A percentile compares a stretch with the other conserved stretches of the same genome.
Conservation (phyloP, 495 filamentous ascomycete genomes). For the Apodospora peruviana region DNA sequence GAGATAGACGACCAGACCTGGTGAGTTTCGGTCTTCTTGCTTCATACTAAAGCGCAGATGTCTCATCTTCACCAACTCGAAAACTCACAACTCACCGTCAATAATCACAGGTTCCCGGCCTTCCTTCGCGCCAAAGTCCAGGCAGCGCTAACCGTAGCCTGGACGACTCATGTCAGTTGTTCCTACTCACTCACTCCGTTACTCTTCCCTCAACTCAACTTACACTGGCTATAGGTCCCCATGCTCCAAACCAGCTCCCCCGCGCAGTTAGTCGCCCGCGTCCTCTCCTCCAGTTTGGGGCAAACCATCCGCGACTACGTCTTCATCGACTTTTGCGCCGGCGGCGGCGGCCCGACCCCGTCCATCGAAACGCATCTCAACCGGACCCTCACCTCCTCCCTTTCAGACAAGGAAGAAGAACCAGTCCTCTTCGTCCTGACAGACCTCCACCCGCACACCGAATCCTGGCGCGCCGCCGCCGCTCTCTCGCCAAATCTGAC, state of each 20-base stretch:
- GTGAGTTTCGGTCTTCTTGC: constrained; percentile 23
- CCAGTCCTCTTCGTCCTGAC: constrained; percentile 60
- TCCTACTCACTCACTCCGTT: not conserved
- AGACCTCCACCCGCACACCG: constrained; percentile 62
- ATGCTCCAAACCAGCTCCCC: constrained; percentile 41
- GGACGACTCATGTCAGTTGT: constrained; percentile 32
- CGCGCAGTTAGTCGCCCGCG: constrained; percentile 39
- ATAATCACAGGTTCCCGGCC: constrained; percentile 42
- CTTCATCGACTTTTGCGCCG: constrained; percentile 71
- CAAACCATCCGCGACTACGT: constrained; percentile 37
- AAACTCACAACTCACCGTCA: not conserved
- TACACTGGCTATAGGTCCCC: constrained; percentile 22
- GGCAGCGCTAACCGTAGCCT: constrained; percentile 44
- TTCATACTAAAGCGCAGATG: not conserved
- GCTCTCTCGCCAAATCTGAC: constrained; percentile 43
- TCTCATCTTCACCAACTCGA: not conserved
- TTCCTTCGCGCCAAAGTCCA: constrained; percentile 48
- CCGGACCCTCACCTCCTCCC: constrained; percentile 21
- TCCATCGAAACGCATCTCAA: constrained; percentile 56
- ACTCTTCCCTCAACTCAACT: not conserved
- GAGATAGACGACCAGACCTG: constrained; percentile 52
- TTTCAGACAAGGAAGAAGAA: not conserved
- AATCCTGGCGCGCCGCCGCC: constrained; percentile 52
- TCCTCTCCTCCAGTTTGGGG: constrained; percentile 40
- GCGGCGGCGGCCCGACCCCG: constrained; percentile 63